Conservation (phyloP, 2,329 filamentous ascomycete genomes). For the Curvularia lunata region DNA sequence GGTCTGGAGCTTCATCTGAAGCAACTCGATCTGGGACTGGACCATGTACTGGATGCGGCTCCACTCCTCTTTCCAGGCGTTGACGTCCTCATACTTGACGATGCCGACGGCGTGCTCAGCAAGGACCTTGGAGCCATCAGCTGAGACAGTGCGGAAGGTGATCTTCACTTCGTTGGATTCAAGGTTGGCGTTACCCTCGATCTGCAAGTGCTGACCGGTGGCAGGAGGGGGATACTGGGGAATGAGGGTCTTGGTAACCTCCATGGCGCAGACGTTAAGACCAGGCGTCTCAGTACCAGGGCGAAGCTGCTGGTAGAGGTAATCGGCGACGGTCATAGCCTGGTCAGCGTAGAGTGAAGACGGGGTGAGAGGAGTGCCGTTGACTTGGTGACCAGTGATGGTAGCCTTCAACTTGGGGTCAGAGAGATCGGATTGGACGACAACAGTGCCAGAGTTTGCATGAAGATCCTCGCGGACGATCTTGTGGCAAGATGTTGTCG, state of each 20-base stretch:
- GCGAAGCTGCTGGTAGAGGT: conserved; percentile 68
- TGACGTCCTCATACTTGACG: conserved; percentile 66
- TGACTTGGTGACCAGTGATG: conserved; percentile 71
- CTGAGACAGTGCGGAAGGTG: conserved; percentile 63
- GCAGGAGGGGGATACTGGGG: conserved; percentile 57
- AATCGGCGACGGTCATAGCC: conserved; percentile 69
- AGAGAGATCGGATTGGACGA: conserved; percentile 70
- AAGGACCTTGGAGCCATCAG: conserved; percentile 62
- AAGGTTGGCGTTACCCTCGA: conserved; percentile 66
- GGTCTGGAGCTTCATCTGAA: conserved; percentile 68
- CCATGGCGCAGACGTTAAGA: conserved; percentile 70
- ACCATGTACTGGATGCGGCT: conserved; percentile 68
- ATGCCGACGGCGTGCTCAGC: conserved; percentile 68
- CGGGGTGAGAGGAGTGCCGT: conserved; percentile 69
- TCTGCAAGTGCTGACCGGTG: conserved; percentile 65
- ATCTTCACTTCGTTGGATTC: conserved; percentile 62
- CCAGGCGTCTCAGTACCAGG: conserved; percentile 64
- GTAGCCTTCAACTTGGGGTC: conserved; percentile 67
- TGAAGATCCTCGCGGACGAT: conserved; percentile 68
- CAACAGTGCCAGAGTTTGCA: conserved; percentile 63
- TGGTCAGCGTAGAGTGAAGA: conserved; percentile 70
- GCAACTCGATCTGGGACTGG: conserved; percentile 64
- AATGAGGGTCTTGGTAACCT: conserved; percentile 74
- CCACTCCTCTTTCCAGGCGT: conserved; percentile 69
- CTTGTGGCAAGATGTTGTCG: conserved; percentile 70